Base-by-base conservation (phyloP, 441 rosid genomes). In the Gossypium schwendimanii region DNA sequence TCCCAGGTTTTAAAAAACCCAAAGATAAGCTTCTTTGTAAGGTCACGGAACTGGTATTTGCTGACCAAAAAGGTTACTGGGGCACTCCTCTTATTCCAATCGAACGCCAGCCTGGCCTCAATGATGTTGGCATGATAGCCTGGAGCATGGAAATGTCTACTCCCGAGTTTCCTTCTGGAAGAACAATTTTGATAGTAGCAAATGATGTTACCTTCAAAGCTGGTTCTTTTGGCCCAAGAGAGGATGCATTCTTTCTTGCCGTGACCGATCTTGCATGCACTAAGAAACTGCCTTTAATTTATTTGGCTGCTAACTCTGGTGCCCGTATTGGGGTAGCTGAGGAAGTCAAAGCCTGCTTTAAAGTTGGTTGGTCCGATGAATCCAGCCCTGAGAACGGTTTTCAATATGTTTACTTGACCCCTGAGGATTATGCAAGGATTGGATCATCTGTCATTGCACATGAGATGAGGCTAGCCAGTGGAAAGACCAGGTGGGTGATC, bases 261-360 rank as follows among this genome's bases (percentile, higher is more conserved):
- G 93, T 96, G 23, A 93, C 98, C 57, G 96, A 93, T 76, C 92
- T 93, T 23, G 99, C 99, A 61, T 96, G 99, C 80, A 74, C 79
- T 54, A 84, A 87, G 87, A 96, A 91, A 82, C 84, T 96, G 72
- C 99, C 99, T 54, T 75, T 96, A 69, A 89, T 96, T 74, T 96
- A 96, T 85, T 82, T 96, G 88, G 99, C 99, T 24, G 99, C 95
- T 47, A 96, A 96, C 76, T 96, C 99, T 52, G 99, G 99, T 74
- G 99, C 99, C 4, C 94, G 98, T 23, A 90, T 96, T 53, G 99
- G 99, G 8, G 94, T 89, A 23, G 98, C 97, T 50, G 99, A 92
- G 79, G 99, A 96, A 88, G 93, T 96, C 69, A 93, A 92, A 79
- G 79, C 91, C 66, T 87, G 92, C 81, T 96, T 96, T 80, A 89